Evolutionary conservation across 371 early-diverging fungal species (phyloP).

Genomic region (Smittium culicis): DNA sequence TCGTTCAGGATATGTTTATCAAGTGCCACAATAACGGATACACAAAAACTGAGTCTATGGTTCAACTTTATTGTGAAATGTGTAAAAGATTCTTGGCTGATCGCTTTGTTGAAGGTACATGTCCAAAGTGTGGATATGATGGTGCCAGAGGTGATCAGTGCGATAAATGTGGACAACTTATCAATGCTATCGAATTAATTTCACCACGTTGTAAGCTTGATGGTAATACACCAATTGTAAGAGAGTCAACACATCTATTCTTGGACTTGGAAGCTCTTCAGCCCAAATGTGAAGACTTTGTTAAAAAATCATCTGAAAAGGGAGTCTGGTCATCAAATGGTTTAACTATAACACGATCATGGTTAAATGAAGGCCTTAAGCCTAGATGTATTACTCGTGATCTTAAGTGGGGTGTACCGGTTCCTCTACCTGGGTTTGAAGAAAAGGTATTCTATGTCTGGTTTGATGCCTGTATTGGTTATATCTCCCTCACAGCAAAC

Average conservation of each 20-base stretch:
- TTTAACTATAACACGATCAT: constrained; percentile 78
- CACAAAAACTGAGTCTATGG: constrained; percentile 59
- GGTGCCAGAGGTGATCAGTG: constrained; percentile 99
- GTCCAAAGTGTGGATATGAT: constrained; percentile 81
- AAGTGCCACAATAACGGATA: constrained; percentile 64
- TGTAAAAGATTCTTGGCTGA: constrained; percentile 95
- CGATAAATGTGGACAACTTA: constrained; percentile 87
- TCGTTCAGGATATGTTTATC: constrained; percentile 86
- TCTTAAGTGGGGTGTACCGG: constrained; percentile 99
- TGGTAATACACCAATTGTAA: constrained; percentile 60
- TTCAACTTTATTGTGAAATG: constrained; percentile 86
- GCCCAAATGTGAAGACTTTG: constrained; percentile 54
- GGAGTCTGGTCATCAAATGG: constrained; percentile 89
- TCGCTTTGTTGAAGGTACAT: constrained; percentile 96
- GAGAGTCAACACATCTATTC: constrained; percentile 88
- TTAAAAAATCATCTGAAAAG: constrained; percentile 45
- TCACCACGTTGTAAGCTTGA: constrained; percentile 94
- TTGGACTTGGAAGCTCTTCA: constrained; percentile 77
- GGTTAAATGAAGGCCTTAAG: constrained; percentile 94
- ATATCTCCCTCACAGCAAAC: constrained; percentile 91
- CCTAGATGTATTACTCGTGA: constrained; percentile 99
- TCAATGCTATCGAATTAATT: constrained; percentile 88
- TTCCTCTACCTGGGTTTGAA: constrained; percentile 80
- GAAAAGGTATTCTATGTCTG: constrained; percentile 99
- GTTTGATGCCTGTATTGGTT: constrained; percentile 99